These are phyloP conservation scores for Pseudogymnoascus verrucosus DNA, from an alignment of 2,329 filamentous ascomycete genomes.

Conservation along the genomic window DNA sequence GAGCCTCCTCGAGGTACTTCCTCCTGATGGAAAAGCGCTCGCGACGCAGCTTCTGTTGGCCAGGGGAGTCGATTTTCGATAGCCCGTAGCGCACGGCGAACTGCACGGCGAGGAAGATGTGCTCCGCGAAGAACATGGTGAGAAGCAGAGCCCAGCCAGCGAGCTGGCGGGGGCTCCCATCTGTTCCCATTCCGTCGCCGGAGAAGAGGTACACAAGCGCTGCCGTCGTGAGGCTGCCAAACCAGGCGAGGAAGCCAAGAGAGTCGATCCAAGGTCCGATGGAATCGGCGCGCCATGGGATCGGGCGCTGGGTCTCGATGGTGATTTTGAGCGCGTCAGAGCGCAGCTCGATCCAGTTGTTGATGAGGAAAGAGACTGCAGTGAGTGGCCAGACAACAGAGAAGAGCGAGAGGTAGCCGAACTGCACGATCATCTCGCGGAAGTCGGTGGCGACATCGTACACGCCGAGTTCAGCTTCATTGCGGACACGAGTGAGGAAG, in stretches of 20 bases:
- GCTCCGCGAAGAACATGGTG: slow-evolving; percentile 77
- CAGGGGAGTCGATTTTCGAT: slow-evolving; percentile 74
- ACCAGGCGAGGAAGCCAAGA: slow-evolving; percentile 84
- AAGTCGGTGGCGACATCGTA: slow-evolving; percentile 92
- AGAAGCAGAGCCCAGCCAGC: slow-evolving; percentile 74
- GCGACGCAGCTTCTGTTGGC: slow-evolving; percentile 73
- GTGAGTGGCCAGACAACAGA: slow-evolving; percentile 94
- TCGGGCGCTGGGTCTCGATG: slow-evolving; percentile 77
- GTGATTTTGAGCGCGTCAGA: slow-evolving; percentile 94
- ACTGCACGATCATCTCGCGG: slow-evolving; percentile 86
- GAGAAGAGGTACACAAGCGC: slow-evolving; percentile 87
- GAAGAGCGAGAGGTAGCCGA: slow-evolving; percentile 81
- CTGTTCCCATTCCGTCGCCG: slow-evolving; percentile 54
- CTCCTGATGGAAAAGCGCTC: slow-evolving; percentile 69
- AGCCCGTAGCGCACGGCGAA: slow-evolving; percentile 65
- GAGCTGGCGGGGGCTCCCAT: slow-evolving; percentile 61
- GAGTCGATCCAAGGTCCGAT: slow-evolving; percentile 90
- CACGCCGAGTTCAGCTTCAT: slow-evolving; percentile 70
- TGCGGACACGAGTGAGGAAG: slow-evolving; percentile 73
- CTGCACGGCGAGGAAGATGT: slow-evolving; percentile 76
- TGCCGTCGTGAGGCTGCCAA: slow-evolving; percentile 79
- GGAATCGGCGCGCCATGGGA: slow-evolving; percentile 82
- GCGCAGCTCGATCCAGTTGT: slow-evolving; percentile 93
- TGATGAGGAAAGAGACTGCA: slow-evolving; percentile 77
- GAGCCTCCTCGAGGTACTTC: slow-evolving; percentile 56